Conservation (phyloP, 2,329 filamentous ascomycete genomes). For the Colletotrichum lupini region DNA sequence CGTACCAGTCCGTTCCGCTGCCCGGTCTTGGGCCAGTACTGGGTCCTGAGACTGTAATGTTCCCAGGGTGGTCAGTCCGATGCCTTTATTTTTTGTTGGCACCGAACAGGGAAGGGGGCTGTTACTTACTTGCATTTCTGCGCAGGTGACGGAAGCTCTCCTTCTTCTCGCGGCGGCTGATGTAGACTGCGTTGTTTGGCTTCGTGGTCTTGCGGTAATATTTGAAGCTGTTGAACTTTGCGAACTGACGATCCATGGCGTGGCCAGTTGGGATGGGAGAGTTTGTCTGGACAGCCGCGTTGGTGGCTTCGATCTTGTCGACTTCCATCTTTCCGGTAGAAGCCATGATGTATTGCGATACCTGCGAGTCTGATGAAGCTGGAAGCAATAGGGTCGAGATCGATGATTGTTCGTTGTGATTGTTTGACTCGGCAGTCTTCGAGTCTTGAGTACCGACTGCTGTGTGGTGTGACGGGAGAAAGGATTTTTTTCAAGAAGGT, state of each 20-base stretch:
- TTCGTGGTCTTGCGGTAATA: background rate
- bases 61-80: background rate
- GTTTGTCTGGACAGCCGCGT: background rate
- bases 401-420: background rate
- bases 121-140: background rate
- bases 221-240: background rate
- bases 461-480: background rate
- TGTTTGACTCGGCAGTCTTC: background rate
- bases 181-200: no score
- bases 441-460: background rate
- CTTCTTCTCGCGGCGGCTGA: background rate
- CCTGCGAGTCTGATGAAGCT: background rate
- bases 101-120: background rate
- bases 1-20: background rate
- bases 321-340: background rate
- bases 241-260: no score
- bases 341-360: background rate
- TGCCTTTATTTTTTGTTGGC: background rate
- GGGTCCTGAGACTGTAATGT: background rate
- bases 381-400: background rate
- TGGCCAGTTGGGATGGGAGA: no score
- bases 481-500: background rate
- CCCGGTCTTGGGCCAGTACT: background rate
- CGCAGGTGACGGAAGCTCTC: background rate
- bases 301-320: background rate